phyloP scores from a whole-genome alignment of 345 rosid species.

The Heritiera littoralis region DNA sequence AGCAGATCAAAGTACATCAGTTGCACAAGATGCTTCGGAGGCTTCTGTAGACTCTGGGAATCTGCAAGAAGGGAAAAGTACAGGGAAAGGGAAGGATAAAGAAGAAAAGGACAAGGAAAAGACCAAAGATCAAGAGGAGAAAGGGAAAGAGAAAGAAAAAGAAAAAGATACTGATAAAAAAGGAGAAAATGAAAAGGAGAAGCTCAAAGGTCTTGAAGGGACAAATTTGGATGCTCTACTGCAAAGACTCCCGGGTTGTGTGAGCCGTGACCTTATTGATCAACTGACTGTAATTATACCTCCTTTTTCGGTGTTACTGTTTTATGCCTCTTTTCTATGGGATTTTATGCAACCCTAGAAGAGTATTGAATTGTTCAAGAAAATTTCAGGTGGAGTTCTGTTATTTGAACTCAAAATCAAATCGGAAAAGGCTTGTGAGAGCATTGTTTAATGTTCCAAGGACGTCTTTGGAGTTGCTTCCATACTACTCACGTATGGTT shows the following conservation, averaged over 20 bases:
- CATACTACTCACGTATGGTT: slow-evolving; percentile 96
- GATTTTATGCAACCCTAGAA: not conserved
- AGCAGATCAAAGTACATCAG: slow-evolving; percentile 55
- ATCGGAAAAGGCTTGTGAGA: slow-evolving; percentile 90
- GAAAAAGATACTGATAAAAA: slow-evolving; percentile 79
- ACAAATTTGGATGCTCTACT: slow-evolving; percentile 86
- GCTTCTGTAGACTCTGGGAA: slow-evolving; percentile 54
- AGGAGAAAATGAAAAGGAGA: slow-evolving; percentile 84
- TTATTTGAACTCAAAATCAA: slow-evolving; percentile 91
- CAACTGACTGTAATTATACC: slow-evolving; percentile 73
- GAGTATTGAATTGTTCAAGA: slow-evolving; percentile 16
- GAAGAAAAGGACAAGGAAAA: slow-evolving; percentile 80
- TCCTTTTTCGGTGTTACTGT: slow-evolving; percentile 20
- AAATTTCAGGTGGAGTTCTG: slow-evolving; percentile 90
- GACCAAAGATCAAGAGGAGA: slow-evolving; percentile 52
- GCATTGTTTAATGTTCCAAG: slow-evolving; percentile 95
- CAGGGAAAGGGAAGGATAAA: slow-evolving; percentile 77
- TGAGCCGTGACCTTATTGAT: slow-evolving; percentile 97
- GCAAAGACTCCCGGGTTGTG: slow-evolving; percentile 95
- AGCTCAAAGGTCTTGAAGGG: slow-evolving; percentile 83
- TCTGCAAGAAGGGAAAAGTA: slow-evolving; percentile 54
- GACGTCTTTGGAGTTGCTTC: slow-evolving; percentile 92
- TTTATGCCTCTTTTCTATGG: not conserved
- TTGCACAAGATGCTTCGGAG: slow-evolving; percentile 59
- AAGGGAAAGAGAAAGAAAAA: slow-evolving; percentile 84